Conservation (phyloP, 2,329 filamentous ascomycete genomes). For the Epichloe bromicola region DNA sequence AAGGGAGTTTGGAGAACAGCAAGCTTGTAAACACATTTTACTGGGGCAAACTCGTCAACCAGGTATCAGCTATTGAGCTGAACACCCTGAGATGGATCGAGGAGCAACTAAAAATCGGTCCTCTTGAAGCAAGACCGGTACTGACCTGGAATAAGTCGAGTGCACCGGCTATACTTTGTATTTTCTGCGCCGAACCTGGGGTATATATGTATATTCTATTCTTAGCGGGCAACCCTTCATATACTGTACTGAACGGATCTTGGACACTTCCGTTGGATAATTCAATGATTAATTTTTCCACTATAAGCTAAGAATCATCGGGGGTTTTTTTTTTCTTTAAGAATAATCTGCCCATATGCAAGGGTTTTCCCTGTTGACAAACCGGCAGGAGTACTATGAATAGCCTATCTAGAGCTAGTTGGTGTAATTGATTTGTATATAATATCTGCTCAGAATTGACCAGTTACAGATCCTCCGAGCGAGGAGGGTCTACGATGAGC, state of each 20-base stretch:
- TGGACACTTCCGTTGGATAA: conserved; percentile 3
- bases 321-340: not conserved
- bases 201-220: conserved; percentile 1
- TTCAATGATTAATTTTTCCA: not conserved
- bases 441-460: no score
- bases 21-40: not conserved
- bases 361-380: no score
- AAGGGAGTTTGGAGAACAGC: not conserved
- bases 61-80: not conserved
- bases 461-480: no score
- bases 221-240: not conserved
- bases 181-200: not conserved
- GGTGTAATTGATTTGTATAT: no score
- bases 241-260: not conserved
- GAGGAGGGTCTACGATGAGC: no score
- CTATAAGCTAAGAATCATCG: not conserved
- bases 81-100: not conserved
- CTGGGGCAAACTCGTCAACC: not conserved
- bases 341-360: no score
- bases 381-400: no score
- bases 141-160: not conserved
- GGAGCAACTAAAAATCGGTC: no score
- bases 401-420: no score
- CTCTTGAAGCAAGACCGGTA: no score
- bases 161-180: not conserved